These are phyloP conservation scores for Blumeria graminis DNA, from an alignment of 2,329 filamentous ascomycete genomes.

Conservation along the genomic window DNA sequence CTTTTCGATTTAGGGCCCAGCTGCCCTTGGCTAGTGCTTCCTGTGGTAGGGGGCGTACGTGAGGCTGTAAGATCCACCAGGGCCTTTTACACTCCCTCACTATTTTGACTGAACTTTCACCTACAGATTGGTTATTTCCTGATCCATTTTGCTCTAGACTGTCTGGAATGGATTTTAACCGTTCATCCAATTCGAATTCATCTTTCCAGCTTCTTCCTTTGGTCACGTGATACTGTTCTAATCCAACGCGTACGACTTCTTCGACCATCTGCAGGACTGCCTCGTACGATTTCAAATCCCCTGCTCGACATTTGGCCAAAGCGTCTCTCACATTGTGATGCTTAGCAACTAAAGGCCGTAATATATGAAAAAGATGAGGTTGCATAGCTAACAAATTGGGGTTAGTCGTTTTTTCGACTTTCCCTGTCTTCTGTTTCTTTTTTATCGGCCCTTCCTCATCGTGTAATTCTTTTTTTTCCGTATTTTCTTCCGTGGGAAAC, in stretches of 20 bases:
- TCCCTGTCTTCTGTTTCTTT: constrained; percentile 19
- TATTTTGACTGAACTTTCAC: constrained; percentile 38
- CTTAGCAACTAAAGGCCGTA: constrained; percentile 54
- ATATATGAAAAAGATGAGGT: constrained; percentile 76
- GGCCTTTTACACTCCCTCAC: constrained; percentile 54
- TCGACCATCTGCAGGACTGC: constrained; percentile 54
- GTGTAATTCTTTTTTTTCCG: constrained; percentile 10
- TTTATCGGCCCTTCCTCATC: constrained; percentile 13
- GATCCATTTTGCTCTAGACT: constrained; percentile 15
- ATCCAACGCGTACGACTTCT: constrained; percentile 42
- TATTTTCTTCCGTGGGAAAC: constrained; percentile 15
- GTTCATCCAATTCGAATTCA: constrained; percentile 12
- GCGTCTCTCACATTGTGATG: constrained; percentile 70
- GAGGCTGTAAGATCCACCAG: constrained; percentile 78
- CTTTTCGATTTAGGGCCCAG: constrained; percentile 50
- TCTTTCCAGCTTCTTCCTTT: constrained; percentile 25
- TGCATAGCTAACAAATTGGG: constrained; percentile 63
- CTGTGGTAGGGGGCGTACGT: constrained; percentile 63
- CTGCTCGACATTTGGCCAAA: constrained; percentile 42
- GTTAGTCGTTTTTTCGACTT: constrained; percentile 16
- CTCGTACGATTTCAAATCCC: constrained; percentile 57
- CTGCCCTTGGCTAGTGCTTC: constrained; percentile 70
- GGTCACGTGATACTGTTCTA: constrained; percentile 39
- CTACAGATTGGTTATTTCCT: constrained; percentile 14
- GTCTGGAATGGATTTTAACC: constrained; percentile 19